Base-by-base conservation (phyloP, 441 rosid genomes). In the Aquilaria agallochum region DNA sequence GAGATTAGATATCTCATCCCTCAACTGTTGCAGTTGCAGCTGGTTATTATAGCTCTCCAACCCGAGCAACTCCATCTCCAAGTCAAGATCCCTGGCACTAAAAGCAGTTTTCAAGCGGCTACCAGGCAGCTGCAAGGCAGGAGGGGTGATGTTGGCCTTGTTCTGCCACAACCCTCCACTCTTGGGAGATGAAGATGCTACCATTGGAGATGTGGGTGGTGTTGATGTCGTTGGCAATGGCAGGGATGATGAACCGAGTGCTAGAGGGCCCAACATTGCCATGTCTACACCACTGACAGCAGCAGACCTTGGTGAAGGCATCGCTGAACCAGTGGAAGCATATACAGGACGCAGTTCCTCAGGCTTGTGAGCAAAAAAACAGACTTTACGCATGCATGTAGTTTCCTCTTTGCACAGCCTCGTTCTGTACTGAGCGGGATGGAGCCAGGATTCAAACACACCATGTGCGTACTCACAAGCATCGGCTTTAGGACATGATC, bases 361-460 rank as follows among this genome's bases (percentile, higher is more conserved):
- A 0, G 71, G 75, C 75, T 70, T 88, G 71, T 94, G 98, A 50
- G 98, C 98, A 60, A 94, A 94, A 88, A 94, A 94, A 72, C 98
- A 94, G 1, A 94, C 98, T 78, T 87, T 88, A 44, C 98, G 78
- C 0, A 83, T 50, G 45, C 98, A 94, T 31, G 93, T 91, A 0
- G 77, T 84, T 75, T 94, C 98, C 32, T 94, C 97, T 80, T 94
- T 94, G 86, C 98, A 94, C 59, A 94, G 91, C 64, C 98, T 62
- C n/a, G 98, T 94, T 59, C 95, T 72, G 64, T 94, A 93, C 63
- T 93, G 98, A 0, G 97, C 96, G 20, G 98, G 98, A 68, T 93
- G 98, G 50, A 93, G 79, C 98, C 98, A 93, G 36, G 93, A 90
- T 80, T 93, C 98, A 42, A 90, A 93, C 44, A 93, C 88, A 52